These are phyloP conservation scores for Epichloe gansuensis DNA, from an alignment of 2,329 filamentous ascomycete genomes.

Conservation along the genomic window DNA sequence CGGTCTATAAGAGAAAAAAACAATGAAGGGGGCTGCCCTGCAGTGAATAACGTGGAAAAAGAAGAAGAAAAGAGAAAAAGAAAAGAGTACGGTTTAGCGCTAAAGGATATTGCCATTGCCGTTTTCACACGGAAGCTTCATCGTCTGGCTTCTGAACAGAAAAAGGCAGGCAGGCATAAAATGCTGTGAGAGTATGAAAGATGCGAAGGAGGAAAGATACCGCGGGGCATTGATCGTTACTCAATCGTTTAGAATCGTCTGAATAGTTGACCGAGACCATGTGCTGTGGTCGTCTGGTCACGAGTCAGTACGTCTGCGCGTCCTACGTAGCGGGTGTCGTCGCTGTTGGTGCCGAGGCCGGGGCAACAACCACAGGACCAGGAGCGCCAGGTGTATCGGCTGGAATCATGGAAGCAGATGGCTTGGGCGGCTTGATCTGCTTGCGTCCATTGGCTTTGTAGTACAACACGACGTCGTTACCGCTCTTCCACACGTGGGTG, in stretches of 20 bases:
- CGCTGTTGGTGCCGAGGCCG: conserved; percentile 8
- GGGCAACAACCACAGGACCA: conserved; percentile 8
- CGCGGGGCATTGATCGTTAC: not conserved
- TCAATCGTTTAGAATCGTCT: not conserved
- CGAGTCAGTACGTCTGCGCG: not conserved
- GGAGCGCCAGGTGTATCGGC: conserved; percentile 12
- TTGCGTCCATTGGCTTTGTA: conserved; percentile 91
- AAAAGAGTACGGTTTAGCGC: not conserved
- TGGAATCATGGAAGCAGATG: conserved; percentile 8
- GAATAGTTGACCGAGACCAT: not conserved
- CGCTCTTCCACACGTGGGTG: conserved; percentile 86
- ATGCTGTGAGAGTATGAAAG: not conserved
- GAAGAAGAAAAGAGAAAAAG: not conserved
- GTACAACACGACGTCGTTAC: conserved; percentile 80
- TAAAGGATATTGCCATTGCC: conserved; percentile 3
- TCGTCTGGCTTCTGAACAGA: too few species aligned
- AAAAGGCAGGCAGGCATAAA: not conserved
- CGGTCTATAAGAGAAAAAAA: too few species aligned
- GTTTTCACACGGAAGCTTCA: not conserved
- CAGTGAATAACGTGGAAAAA: not conserved
- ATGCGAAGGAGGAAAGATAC: not conserved
- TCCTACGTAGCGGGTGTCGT: not conserved
- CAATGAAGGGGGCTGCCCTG: not conserved
- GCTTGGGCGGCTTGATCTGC: conserved; percentile 26
- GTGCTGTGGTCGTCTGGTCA: too few species aligned